Evolutionary conservation across 1,139 yeast species (phyloP), one percentile per base, ranked within the genome.

Genomic region (Hansenula sp.): DNA sequence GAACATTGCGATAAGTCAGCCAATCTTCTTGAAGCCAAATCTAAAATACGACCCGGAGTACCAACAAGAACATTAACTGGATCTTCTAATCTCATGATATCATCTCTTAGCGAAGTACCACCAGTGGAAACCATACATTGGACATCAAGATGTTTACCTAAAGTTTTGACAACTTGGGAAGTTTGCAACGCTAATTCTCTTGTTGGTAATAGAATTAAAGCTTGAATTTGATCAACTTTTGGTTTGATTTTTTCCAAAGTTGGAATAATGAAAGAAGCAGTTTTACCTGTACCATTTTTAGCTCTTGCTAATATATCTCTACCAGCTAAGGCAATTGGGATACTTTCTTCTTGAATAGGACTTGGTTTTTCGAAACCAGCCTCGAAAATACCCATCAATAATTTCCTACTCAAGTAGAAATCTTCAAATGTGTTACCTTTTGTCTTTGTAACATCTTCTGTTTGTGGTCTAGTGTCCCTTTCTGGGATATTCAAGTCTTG

Each of bases 71-170:
- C 79, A 65, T 90, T 96, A 33, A 90, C 97, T 7, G 96, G 86
- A 44, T 93, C 98, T 60, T 86, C 80, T 59, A 93, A 76, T 74
- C 99, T 85, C 60, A 93, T 69, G 59, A 93, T 91, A 70, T 93
- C 99, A 68, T 93, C 99, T 67, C 87, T 83, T 57, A 93, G 75
- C 47, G 87, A 81, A 40, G 99, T 94, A 63, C 99, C 99, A 68
- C 99, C 99, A 16, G 99, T 93, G 65, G 98, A 87, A 48, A 93
- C 98, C 98, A 94, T 93, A 65, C 95, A 90, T 63, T 91, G 87
- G 54, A 89, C 74, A 31, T 91, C 93, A 66, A 93, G 73, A 67
- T 93, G 98, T 65, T 90, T 91, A 49, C 98, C 97, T 53, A 93
- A 76, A n/a, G 98, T 91, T 68, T 94, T 84, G 48, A 94, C 96